Percentiles rank a stretch among this genome's conserved stretches.
These are phyloP conservation scores for Oidiodendron maius DNA, from an alignment of 495 filamentous ascomycete genomes.

Conservation along the genomic window DNA sequence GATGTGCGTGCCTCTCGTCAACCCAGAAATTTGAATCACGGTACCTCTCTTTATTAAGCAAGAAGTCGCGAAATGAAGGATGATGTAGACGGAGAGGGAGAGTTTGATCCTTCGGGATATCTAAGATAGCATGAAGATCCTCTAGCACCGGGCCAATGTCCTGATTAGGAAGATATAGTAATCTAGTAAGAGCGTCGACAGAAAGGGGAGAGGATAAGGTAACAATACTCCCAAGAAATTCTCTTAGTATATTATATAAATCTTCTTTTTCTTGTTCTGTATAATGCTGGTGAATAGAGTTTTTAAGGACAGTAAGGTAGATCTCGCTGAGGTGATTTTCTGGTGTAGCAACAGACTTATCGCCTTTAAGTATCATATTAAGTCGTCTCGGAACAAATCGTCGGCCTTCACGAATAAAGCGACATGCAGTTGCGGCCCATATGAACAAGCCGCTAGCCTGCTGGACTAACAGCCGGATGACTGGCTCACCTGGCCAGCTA, in stretches of 20 bases:
- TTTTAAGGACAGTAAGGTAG: constrained; percentile 2
- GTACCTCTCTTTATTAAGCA: constrained; percentile 30
- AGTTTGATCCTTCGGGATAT: constrained; percentile 22
- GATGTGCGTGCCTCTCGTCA: constrained; percentile 21
- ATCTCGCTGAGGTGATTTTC: constrained; percentile 7
- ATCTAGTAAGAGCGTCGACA: background rate
- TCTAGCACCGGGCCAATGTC: constrained; percentile 22
- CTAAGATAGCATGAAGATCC: constrained; percentile 28
- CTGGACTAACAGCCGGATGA: background rate
- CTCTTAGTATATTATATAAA: background rate
- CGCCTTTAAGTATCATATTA: background rate
- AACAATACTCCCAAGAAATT: constrained; percentile 25
- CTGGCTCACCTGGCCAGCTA: background rate
- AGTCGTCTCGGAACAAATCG: background rate
- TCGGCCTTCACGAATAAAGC: too few species aligned
- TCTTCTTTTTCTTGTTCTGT: background rate
- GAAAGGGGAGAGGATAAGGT: constrained; percentile 16
- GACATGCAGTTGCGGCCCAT: too few species aligned
- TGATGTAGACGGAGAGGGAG: constrained; percentile 43
- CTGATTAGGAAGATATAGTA: background rate
- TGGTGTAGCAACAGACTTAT: background rate
- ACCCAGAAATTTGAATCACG: constrained; percentile 15
- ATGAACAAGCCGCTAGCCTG: too few species aligned
- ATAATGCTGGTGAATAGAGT: background rate
- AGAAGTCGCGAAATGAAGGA: constrained; percentile 45